Percentiles rank a stretch among this genome's conserved stretches.
Evolutionary conservation across 2,329 filamentous ascomycete genomes (phyloP).

Genomic region (Trichoderma cornu-damae): DNA sequence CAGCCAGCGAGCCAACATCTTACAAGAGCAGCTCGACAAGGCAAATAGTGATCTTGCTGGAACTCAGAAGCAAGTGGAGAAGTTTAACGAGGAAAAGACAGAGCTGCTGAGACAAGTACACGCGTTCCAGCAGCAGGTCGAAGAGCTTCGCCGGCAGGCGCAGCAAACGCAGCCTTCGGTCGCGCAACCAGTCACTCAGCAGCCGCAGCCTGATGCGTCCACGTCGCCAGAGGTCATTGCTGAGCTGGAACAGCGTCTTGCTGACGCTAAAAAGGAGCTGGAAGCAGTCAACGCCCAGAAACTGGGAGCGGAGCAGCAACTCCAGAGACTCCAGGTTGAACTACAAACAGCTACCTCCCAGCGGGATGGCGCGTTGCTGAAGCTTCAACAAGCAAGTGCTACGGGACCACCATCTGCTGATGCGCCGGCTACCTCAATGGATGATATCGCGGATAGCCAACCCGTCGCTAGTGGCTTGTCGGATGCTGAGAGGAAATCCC

Average conservation of each 20-base stretch:
- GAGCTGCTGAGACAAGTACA: constrained; percentile 41
- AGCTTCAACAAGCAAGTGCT: constrained; percentile 32
- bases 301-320: constrained; percentile 59
- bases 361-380: constrained; percentile 54
- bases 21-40: constrained; percentile 47
- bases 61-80: constrained; percentile 37
- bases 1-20: constrained; percentile 46
- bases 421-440: neutral
- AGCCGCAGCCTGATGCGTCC: constrained; percentile 34
- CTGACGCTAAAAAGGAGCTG: constrained; percentile 54
- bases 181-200: constrained; percentile 28
- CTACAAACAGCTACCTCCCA: constrained; percentile 59
- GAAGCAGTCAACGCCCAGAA: constrained; percentile 63
- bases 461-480: constrained; percentile 36
- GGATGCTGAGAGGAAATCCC: constrained; percentile 53
- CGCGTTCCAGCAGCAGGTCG: constrained; percentile 40
- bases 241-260: constrained; percentile 47
- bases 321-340: constrained; percentile 51
- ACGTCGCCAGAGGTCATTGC: constrained; percentile 43
- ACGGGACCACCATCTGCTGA: constrained; percentile 13
- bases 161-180: constrained; percentile 28
- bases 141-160: constrained; percentile 35
- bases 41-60: constrained; percentile 51
- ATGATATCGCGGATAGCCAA: neutral
- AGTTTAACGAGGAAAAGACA: constrained; percentile 30